phyloP scores from a whole-genome alignment of 371 early-diverging fungal species.

The Fennellomyces sp. region DNA sequence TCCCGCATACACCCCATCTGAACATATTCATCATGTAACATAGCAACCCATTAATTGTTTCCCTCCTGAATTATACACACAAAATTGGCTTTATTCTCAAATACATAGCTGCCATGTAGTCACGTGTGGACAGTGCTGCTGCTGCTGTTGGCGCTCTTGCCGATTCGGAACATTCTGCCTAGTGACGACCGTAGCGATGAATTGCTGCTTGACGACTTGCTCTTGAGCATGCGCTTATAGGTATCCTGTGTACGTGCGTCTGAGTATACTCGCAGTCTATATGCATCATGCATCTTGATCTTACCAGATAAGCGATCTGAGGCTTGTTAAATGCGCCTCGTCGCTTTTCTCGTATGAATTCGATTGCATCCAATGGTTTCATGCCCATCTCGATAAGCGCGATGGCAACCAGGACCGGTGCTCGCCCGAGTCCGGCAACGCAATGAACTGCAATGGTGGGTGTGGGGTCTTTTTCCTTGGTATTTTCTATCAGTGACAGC shows the following conservation, averaged over 20 bases:
- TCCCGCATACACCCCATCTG: constrained; percentile 10
- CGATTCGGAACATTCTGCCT: constrained; percentile 44
- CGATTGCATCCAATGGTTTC: constrained; percentile 78
- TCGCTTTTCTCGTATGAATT: constrained; percentile 73
- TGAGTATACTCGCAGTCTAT: neutral
- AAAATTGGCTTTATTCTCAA: neutral
- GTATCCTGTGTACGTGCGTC: constrained; percentile 36
- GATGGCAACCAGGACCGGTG: constrained; percentile 74
- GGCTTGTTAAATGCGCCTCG: constrained; percentile 83
- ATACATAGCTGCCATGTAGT: constrained; percentile 12
- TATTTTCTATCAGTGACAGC: constrained; percentile 65
- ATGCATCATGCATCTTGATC: neutral
- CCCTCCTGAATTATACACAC: too few relatives aligned
- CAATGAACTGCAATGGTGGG: constrained; percentile 85
- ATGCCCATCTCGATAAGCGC: constrained; percentile 86
- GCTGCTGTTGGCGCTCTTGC: constrained; percentile 9
- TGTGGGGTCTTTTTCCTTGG: constrained; percentile 41
- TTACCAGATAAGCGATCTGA: constrained; percentile 71
- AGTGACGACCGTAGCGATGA: constrained; percentile 36
- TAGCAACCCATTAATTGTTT: neutral
- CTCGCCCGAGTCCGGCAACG: constrained; percentile 82
- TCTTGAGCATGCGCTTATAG: constrained; percentile 42
- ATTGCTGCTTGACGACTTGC: constrained; percentile 35
- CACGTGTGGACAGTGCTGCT: constrained; percentile 16
- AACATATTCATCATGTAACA: constrained; percentile 1